phyloP scores from a whole-genome alignment of 1,284 basidiomycete species.

The Schizophyllum commune region DNA sequence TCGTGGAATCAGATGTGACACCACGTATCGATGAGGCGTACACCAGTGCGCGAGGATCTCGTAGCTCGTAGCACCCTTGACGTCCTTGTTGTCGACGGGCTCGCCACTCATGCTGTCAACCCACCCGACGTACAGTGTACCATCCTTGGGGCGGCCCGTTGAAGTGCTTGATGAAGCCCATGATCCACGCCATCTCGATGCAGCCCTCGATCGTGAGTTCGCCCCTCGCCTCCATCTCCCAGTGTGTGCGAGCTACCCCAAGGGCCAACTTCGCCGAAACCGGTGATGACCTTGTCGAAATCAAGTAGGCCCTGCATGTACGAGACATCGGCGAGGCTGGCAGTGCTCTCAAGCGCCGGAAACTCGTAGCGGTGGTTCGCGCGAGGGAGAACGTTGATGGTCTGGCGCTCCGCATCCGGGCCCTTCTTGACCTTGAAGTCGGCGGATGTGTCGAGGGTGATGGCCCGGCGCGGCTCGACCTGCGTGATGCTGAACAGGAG shows the following conservation, averaged over 20 bases:
- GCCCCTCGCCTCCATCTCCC: conserved; percentile 97
- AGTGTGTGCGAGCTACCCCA: conserved; percentile 98
- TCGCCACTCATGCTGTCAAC: conserved; percentile 90
- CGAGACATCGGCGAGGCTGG: conserved; percentile 64
- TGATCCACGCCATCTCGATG: conserved; percentile 99
- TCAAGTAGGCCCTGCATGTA: conserved; percentile 85
- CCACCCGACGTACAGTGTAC: conserved; percentile 93
- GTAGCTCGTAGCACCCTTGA: conserved; percentile 90
- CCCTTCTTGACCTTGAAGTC: conserved; percentile 94
- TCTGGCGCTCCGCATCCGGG: conserved; percentile 89
- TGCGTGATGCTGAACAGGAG: conserved; percentile 99
- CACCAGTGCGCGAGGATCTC: conserved; percentile 90
- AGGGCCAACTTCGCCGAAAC: conserved; percentile 97
- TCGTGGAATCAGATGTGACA: background rate
- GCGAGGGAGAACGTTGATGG: conserved; percentile 88
- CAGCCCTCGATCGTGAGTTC: conserved; percentile 95
- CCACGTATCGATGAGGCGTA: conserved; percentile 82
- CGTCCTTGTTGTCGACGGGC: conserved; percentile 96
- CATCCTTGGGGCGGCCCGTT: conserved; percentile 93
- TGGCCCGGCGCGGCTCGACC: conserved; percentile 94
- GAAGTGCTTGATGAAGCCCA: conserved; percentile 98
- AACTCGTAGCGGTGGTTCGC: conserved; percentile 97
- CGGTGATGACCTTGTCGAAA: conserved; percentile 93
- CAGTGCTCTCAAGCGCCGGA: conserved; percentile 68
- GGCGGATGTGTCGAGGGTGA: conserved; percentile 88